Base-by-base conservation (phyloP, 2,329 filamentous ascomycete genomes). In the Bisporella sp. region DNA sequence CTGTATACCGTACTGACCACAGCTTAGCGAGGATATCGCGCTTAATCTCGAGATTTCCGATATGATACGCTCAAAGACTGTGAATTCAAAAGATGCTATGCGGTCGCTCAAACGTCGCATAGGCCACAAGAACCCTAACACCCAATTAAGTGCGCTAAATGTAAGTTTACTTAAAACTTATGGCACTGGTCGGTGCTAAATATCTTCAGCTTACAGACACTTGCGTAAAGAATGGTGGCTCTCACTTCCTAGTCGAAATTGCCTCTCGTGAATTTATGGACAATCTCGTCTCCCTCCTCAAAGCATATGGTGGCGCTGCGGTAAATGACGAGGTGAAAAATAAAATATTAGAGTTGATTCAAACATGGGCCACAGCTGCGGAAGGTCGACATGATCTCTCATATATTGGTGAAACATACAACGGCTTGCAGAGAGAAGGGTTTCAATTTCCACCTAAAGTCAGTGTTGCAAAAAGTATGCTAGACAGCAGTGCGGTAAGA, bases 261-360 rank as follows among this genome's bases (percentile, higher is more conserved):
- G 92, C 93, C 40, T 96, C 92, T 13, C 83, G 91, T 57, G 93
- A 99, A 72, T 99, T 97, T 65, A 95, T 99, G 87, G 93, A 99
- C 71, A 96, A 96, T 66, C 73, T 99, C 47, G 85, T 89, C 13
- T 96, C 92, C 33, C 77, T 99, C 12, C 77, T 99, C 32, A 91
- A 92, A 66, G 86, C 87, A 13, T 84, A 87, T 46, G 87, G 88
- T 2, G 69, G 71, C 13, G 82, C 80, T 35, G 83, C 88, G 6
- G 77, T 93, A 41, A 96, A 96, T 68, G 74, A 83, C 46, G 87
- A 95, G 48, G 93, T 99, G 45, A 89, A 86, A 65, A 76, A 76
- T 56, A 96, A 95, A 73, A 96, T 97, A 54, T 76, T 99, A 49
- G 92, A 96, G 66, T 74, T 97, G 50, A 88, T 97, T 59, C 93